phyloP scores from a whole-genome alignment of 345 rosid genomes.

The Hibiscus syriacus region DNA sequence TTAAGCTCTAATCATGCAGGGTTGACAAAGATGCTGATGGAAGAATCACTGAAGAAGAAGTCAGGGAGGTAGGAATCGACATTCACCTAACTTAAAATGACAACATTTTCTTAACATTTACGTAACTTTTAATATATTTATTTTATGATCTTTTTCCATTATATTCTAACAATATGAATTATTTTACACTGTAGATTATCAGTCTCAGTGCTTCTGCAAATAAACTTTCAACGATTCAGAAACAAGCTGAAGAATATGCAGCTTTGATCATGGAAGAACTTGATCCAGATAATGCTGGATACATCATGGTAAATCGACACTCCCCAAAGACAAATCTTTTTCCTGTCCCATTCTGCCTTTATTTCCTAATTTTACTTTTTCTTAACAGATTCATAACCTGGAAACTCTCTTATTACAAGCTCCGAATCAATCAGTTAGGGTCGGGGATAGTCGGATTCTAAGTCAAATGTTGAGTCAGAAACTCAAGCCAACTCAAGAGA shows the following conservation, averaged over 20 bases:
- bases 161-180: not conserved
- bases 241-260: constrained; percentile 78
- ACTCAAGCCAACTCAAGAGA: constrained; percentile 64
- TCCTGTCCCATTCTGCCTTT: not conserved
- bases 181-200: constrained; percentile 49
- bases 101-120: not conserved
- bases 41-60: constrained; percentile 77
- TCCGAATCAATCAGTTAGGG: constrained; percentile 65
- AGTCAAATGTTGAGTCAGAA: constrained; percentile 80
- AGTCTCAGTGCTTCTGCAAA: constrained; percentile 84
- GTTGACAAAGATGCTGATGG: constrained; percentile 83
- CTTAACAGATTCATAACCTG: constrained; percentile 53
- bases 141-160: not conserved
- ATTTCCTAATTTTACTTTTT: not conserved
- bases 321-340: not conserved
- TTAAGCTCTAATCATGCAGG: constrained; percentile 31
- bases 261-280: constrained; percentile 86
- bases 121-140: not conserved
- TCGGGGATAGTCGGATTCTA: constrained; percentile 52
- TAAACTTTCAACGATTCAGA: constrained; percentile 74
- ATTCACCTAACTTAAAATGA: not conserved
- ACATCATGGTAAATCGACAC: constrained; percentile 54
- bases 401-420: constrained; percentile 73
- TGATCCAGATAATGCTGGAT: constrained; percentile 73
- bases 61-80: constrained; percentile 42